phyloP scores from a whole-genome alignment of 192 early-diverging fungal species.

The Podila verticillata region DNA sequence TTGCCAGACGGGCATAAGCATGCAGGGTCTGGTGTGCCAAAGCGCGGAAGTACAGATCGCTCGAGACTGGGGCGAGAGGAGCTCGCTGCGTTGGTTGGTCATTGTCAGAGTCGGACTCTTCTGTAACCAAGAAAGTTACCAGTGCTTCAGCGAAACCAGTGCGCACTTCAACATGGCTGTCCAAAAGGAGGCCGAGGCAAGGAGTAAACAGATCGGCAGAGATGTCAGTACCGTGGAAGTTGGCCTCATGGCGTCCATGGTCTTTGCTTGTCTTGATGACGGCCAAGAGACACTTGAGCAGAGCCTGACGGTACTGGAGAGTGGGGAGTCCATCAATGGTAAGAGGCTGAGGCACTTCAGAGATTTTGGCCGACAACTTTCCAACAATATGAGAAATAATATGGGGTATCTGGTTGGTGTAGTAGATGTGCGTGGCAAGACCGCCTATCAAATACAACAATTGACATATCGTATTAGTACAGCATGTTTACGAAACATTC shows the following conservation, averaged over 20 bases:
- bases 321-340: conserved; percentile 56
- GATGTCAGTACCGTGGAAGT: conserved; percentile 38
- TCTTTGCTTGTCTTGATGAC: conserved; percentile 55
- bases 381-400: conserved; percentile 62
- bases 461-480: background rate
- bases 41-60: conserved; percentile 44
- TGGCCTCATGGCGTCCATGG: conserved; percentile 34
- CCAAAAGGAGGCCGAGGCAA: conserved; percentile 45
- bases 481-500: background rate
- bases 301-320: conserved; percentile 44
- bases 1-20: conserved; percentile 30
- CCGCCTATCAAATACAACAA: conserved; percentile 43
- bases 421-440: conserved; percentile 64
- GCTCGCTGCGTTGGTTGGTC: conserved; percentile 17
- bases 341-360: conserved; percentile 7
- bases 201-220: conserved; percentile 51
- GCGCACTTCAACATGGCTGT: conserved; percentile 46
- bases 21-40: conserved; percentile 38
- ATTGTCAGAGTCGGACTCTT: conserved; percentile 24
- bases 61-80: conserved; percentile 29
- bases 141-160: conserved; percentile 51
- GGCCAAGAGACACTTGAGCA: conserved; percentile 58
- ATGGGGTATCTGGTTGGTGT: conserved; percentile 64
- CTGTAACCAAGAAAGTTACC: conserved; percentile 50
- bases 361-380: conserved; percentile 45